Conservation (phyloP, 352 stramenopile species). For the Pilasporangium apinafurcum region DNA sequence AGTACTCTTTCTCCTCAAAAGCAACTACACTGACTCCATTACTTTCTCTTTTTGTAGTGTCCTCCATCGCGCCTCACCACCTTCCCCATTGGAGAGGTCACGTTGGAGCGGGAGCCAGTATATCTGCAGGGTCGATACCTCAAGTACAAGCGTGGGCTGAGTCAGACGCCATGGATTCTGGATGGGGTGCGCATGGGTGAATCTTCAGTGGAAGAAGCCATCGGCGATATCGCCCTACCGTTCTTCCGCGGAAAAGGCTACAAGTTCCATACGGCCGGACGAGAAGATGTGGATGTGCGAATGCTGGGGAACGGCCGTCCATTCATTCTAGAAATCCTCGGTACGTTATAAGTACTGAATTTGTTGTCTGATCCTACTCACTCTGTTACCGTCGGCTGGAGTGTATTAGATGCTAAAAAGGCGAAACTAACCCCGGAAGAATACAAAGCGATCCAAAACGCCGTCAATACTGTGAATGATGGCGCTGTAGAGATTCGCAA, state of each 20-base stretch:
- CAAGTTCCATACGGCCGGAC: slow-evolving; percentile 96
- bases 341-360: slow-evolving; percentile 17
- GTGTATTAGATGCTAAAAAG: slow-evolving; percentile 60
- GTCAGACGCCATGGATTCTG: slow-evolving; percentile 89
- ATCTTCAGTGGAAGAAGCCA: slow-evolving; percentile 87
- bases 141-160: slow-evolving; percentile 87
- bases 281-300: slow-evolving; percentile 97
- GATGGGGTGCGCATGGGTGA: slow-evolving; percentile 82
- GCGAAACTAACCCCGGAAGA: slow-evolving; percentile 47
- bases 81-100: slow-evolving; percentile 22
- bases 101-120: slow-evolving; percentile 74
- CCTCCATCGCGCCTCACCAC: slow-evolving; percentile 36
- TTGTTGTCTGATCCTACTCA: background rate
- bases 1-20: background rate
- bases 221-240: slow-evolving; percentile 62
- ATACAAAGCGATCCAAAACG: slow-evolving; percentile 43
- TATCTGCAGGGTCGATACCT: slow-evolving; percentile 89
- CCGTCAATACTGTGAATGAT: slow-evolving; percentile 63
- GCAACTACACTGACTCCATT: slow-evolving; percentile 2
- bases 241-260: slow-evolving; percentile 63
- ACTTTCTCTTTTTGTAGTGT: slow-evolving; percentile 12
- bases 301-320: slow-evolving; percentile 94
- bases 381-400: slow-evolving; percentile 5
- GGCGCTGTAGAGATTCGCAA: slow-evolving; percentile 83
- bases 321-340: slow-evolving; percentile 86